phyloP scores from a whole-genome alignment of 768 basidiomycete genomes.

The Obba rivulosa region DNA sequence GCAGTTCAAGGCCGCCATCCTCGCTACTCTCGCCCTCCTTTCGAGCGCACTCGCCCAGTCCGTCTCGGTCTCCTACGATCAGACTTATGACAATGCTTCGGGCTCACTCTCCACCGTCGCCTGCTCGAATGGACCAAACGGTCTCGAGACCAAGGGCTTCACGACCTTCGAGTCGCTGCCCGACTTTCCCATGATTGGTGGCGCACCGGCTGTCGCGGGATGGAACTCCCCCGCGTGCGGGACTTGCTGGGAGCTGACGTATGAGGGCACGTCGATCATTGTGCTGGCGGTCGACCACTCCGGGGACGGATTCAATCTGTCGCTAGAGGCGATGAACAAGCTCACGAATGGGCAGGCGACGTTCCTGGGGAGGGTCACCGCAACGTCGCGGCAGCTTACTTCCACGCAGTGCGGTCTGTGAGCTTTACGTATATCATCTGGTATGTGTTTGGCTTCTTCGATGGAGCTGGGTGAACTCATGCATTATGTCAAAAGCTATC shows the following conservation, averaged over 20 bases:
- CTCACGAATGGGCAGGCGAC: constrained; percentile 38
- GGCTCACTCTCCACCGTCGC: constrained; percentile 27
- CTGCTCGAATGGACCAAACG: constrained; percentile 35
- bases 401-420: constrained; percentile 47
- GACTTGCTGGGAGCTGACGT: constrained; percentile 29
- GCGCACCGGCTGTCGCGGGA: constrained; percentile 23
- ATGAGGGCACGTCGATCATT: constrained; percentile 21
- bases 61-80: constrained; percentile 32
- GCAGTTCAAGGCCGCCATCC: constrained; percentile 10
- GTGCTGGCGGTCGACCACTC: constrained; percentile 28
- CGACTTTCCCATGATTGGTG: constrained; percentile 34
- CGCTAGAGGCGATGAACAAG: constrained; percentile 28
- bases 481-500: too few species aligned
- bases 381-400: constrained; percentile 37
- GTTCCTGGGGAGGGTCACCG: constrained; percentile 42
- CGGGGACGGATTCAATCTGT: constrained; percentile 30
- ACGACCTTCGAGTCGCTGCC: constrained; percentile 33
- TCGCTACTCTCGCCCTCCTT: constrained; percentile 10
- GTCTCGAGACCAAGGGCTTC: constrained; percentile 29
- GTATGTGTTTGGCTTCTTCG: background rate
- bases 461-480: too few species aligned
- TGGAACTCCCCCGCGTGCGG: constrained; percentile 28
- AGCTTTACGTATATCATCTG: background rate
- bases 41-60: constrained; percentile 17
- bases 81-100: constrained; percentile 26